Evolutionary conservation across 257 asterid species (phyloP), one percentile per base, ranked within the genome.

Genomic region (Solanum commersonii): DNA sequence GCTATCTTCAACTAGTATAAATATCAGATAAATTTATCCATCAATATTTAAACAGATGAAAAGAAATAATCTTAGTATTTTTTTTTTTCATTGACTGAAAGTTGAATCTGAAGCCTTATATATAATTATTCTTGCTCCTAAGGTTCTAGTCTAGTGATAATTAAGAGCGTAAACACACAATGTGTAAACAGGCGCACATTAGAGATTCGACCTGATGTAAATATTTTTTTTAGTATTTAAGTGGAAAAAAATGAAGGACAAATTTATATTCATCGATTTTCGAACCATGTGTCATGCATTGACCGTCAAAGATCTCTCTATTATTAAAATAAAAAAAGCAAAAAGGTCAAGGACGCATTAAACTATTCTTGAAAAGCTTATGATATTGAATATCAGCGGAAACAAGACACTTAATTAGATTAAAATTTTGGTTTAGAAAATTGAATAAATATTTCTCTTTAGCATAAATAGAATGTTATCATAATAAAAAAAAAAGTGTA

Each of bases 11-110:
- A 31, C 2, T 2, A 71, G 1, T 13, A 33, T 1, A 68, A 10
- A 34, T 16, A 70, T 71, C n/a, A 31, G 0, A 0, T 67, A 29
- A 29, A 4, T 31, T 7, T 1, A 5, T 15, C 0, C 3, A 71
- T 12, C 0, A 2, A 9, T 1, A 3, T 2, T 15, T 71, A 1
- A 29, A 10, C 1, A 3, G 1, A 71, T 71, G 1, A 31, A 15
- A 71, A 15, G 0, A 71, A 15, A 71, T 3, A 1, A 8, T 16
- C 22, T 11, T 60, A 60, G 0, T 44, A 59, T 3, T n/a, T 2
- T 67, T 67, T n/a, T 65, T 12, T 25, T 12, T 0, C 1, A 8
- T 71, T 31, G 1, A 0, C 6, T 71, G 25, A 15, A 7, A 31
- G 15, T 71, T 71, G 13, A 15, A 71, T 3, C 0, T 4, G 42